These are phyloP conservation scores for Lonicera japonica DNA, from an alignment of 129 eudicot species.

Conservation along the genomic window DNA sequence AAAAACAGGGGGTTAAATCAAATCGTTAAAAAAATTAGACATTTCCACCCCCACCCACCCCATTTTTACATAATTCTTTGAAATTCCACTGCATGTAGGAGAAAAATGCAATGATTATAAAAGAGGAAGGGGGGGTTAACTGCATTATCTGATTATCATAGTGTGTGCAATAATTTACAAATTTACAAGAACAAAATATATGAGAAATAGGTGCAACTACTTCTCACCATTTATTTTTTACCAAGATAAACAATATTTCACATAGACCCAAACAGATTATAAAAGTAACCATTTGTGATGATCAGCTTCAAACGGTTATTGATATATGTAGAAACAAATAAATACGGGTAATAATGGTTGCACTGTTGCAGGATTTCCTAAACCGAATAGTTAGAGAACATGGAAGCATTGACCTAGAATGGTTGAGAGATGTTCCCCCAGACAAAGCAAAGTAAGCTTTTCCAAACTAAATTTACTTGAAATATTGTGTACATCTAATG, in stretches of 20 bases:
- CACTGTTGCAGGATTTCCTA: conserved; percentile 61
- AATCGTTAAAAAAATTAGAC: too few relatives aligned
- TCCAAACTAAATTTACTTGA: not conserved
- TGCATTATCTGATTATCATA: too few relatives aligned
- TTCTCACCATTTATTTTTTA: too few relatives aligned
- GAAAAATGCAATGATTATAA: too few relatives aligned
- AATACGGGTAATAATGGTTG: not conserved
- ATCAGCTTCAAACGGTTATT: not conserved
- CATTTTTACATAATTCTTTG: too few relatives aligned
- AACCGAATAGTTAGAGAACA: conserved; percentile 74
- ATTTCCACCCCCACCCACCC: too few relatives aligned
- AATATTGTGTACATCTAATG: not conserved
- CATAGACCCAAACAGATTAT: not conserved
- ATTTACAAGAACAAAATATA: too few relatives aligned
- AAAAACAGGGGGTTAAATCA: too few relatives aligned
- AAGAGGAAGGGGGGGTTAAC: too few relatives aligned
- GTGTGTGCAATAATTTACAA: too few relatives aligned
- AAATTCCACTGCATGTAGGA: too few relatives aligned
- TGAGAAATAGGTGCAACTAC: too few relatives aligned
- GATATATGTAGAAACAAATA: not conserved
- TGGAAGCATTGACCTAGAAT: conserved; percentile 81
- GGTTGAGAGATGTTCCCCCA: conserved; percentile 85
- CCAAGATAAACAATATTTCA: not conserved
- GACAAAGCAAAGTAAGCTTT: conserved; percentile 80
- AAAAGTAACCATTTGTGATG: not conserved